Conservation (phyloP, 441 rosid genomes). For the Populus trichocarpa region DNA sequence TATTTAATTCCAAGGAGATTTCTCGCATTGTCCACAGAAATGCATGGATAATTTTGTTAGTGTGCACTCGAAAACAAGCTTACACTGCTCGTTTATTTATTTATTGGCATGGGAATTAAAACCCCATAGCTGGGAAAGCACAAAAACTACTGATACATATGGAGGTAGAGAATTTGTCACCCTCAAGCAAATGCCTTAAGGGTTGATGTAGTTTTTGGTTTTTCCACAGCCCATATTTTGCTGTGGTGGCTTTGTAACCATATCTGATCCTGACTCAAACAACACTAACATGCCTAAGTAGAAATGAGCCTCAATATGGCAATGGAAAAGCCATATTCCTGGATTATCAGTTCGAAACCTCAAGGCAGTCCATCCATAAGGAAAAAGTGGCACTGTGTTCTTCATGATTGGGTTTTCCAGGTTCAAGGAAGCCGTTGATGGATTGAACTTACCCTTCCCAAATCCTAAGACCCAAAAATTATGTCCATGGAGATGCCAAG, state of each 20-base stretch:
- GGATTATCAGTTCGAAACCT: slow-evolving; percentile 51
- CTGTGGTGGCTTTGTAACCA: slow-evolving; percentile 36
- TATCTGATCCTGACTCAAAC: slow-evolving; percentile 43
- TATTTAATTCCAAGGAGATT: too few relatives aligned
- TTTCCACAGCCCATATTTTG: slow-evolving; percentile 50
- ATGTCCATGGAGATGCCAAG: slow-evolving; percentile 66
- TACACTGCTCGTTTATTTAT: too few relatives aligned
- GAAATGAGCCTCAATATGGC: slow-evolving; percentile 32
- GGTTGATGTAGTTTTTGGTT: slow-evolving; percentile 1
- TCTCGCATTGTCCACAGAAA: too few relatives aligned
- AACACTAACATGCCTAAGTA: slow-evolving; percentile 55
- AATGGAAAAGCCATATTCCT: slow-evolving; percentile 34
- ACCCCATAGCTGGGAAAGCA: too few relatives aligned
- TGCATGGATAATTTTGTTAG: too few relatives aligned
- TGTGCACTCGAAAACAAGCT: too few relatives aligned
- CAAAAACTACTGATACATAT: too few relatives aligned
- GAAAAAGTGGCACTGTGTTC: slow-evolving; percentile 50
- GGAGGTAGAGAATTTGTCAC: too few relatives aligned
- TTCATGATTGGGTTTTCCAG: slow-evolving; percentile 48
- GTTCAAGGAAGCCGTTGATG: slow-evolving; percentile 28
- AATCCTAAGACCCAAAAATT: slow-evolving; percentile 61
- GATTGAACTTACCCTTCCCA: slow-evolving; percentile 42
- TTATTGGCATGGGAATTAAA: too few relatives aligned
- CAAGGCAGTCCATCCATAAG: slow-evolving; percentile 54
- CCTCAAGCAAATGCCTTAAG: too few relatives aligned